These are phyloP conservation scores for Wickerhamiella sorbophila DNA, from an alignment of 805 yeast genomes.

Conservation along the genomic window DNA sequence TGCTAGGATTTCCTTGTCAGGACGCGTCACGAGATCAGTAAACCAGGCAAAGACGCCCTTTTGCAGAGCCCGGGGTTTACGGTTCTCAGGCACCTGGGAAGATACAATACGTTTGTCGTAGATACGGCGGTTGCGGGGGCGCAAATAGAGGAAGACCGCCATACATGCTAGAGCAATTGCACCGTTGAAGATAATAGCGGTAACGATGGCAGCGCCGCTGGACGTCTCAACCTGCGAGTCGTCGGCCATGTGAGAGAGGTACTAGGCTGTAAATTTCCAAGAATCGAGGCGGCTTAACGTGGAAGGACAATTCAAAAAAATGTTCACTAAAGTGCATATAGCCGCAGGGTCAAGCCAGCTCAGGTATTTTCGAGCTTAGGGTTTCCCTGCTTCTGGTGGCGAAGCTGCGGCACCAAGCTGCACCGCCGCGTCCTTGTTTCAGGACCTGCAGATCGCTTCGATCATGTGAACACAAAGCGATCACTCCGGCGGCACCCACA, in stretches of 20 bases:
- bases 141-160: conserved; percentile 44
- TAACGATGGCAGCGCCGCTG: conserved; percentile 28
- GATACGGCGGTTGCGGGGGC: conserved; percentile 55
- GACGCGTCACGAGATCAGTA: conserved; percentile 42
- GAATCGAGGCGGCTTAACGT: too few relatives aligned
- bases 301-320: too few relatives aligned
- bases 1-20: conserved; percentile 61
- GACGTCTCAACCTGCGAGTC: not conserved
- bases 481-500: too few relatives aligned
- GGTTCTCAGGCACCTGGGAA: conserved; percentile 33
- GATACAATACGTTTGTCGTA: conserved; percentile 71
- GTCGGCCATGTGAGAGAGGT: not conserved
- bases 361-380: too few relatives aligned
- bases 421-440: too few relatives aligned
- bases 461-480: too few relatives aligned
- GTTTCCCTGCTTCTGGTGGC: too few relatives aligned
- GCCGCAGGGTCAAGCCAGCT: too few relatives aligned
- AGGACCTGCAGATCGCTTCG: too few relatives aligned
- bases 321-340: too few relatives aligned
- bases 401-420: too few relatives aligned
- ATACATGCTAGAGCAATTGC: conserved; percentile 50
- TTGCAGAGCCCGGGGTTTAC: conserved; percentile 57
- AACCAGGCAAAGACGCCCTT: conserved; percentile 61
- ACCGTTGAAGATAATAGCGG: conserved; percentile 57
- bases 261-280: not conserved